Evolutionary conservation across 495 filamentous ascomycete species (phyloP).

Genomic region (Usnea hakonensis): DNA sequence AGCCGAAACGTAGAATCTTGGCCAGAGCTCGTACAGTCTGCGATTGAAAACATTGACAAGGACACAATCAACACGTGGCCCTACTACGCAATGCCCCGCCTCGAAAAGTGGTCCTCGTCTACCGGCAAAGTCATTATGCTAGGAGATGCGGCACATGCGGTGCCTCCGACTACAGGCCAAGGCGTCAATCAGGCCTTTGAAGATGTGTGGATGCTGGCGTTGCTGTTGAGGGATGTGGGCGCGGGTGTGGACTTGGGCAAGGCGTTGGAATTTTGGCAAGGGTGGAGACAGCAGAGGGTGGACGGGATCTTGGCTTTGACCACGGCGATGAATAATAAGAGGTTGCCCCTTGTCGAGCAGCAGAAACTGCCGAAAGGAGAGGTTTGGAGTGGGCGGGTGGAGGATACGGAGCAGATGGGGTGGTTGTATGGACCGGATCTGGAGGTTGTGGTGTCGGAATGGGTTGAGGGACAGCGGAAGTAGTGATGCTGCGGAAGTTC

Average conservation of each 20-base stretch:
- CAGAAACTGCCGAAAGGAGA: conserved; percentile 2
- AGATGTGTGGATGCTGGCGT: conserved; percentile 28
- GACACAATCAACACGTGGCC: conserved; percentile 36
- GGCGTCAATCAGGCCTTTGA: conserved; percentile 38
- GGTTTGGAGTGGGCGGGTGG: conserved; percentile 29
- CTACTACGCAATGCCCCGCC: conserved; percentile 35
- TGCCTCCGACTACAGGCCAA: conserved; percentile 40
- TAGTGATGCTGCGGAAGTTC: neutral
- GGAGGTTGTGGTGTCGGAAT: conserved; percentile 26
- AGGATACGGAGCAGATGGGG: conserved; percentile 28
- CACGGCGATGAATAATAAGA: conserved; percentile 28
- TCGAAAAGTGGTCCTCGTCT: conserved; percentile 33
- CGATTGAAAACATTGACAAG: conserved; percentile 27
- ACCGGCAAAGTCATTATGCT: conserved; percentile 30
- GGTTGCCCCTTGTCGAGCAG: conserved; percentile 24
- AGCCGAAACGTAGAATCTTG: conserved; percentile 27
- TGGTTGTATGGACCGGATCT: conserved; percentile 31
- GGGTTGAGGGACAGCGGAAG: conserved; percentile 12
- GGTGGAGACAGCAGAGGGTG: conserved; percentile 28
- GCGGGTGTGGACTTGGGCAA: conserved; percentile 5
- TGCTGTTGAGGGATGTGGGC: conserved; percentile 6
- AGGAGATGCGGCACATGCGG: conserved; percentile 28
- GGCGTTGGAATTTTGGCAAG: conserved; percentile 29
- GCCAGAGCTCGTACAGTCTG: conserved; percentile 32
- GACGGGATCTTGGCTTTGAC: conserved; percentile 31